phyloP scores from a whole-genome alignment of 2,329 filamentous ascomycete genomes.

The Colletotrichum chrysophilum region DNA sequence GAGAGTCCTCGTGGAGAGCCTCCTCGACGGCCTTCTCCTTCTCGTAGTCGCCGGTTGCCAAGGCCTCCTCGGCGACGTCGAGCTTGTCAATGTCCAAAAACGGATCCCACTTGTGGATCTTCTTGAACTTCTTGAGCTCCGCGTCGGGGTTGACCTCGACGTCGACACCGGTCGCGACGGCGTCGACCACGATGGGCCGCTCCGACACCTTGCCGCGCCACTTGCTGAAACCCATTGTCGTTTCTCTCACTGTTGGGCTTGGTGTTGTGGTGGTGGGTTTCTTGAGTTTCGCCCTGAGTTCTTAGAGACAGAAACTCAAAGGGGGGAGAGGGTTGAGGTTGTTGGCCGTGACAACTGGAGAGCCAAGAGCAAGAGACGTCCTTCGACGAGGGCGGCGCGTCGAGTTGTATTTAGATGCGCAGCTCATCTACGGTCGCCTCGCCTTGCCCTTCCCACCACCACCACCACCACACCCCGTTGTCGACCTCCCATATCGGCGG shows the following conservation, averaged over 20 bases:
- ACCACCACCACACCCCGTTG: background rate
- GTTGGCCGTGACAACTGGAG: background rate
- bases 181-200: conserved; percentile 41
- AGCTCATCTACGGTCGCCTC: background rate
- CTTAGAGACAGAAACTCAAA: conserved; percentile 6
- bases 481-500: background rate
- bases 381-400: background rate
- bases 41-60: conserved; percentile 48
- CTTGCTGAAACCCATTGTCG: conserved; percentile 36
- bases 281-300: background rate
- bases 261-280: background rate
- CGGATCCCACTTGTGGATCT: conserved; percentile 61
- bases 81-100: conserved; percentile 59
- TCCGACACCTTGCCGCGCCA: conserved; percentile 51
- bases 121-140: conserved; percentile 47
- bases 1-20: conserved; percentile 58
- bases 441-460: background rate
- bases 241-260: background rate
- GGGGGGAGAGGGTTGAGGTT: background rate
- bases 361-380: background rate
- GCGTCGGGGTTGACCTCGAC: conserved; percentile 43
- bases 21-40: conserved; percentile 51
- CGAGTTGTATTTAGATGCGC: conserved; percentile 15
- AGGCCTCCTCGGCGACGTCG: conserved; percentile 54
- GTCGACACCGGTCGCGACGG: conserved; percentile 41